Evolutionary conservation across 177 flowering plant genomes (phyloP).

Genomic region (Vitis hybrid): DNA sequence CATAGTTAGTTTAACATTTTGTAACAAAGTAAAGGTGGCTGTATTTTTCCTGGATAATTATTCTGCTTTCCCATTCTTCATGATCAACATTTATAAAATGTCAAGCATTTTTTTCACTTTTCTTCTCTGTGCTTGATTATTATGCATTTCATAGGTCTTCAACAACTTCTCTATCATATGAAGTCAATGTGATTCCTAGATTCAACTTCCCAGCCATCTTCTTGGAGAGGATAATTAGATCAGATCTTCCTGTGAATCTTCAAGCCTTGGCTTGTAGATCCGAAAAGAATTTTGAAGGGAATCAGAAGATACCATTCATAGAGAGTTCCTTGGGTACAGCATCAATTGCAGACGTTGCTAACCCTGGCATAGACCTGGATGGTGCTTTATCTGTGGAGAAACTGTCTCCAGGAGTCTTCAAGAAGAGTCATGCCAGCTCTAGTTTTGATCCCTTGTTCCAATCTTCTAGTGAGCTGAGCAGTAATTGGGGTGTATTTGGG

Average conservation of each 20-base stretch:
- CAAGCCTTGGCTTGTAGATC: constrained; percentile 78
- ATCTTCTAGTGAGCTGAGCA: constrained; percentile 42
- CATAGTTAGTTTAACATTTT: too few species aligned
- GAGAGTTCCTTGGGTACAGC: constrained; percentile 23
- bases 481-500: constrained; percentile 80
- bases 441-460: constrained; percentile 35
- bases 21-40: too few species aligned
- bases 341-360: constrained; percentile 21
- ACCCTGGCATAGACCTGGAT: constrained; percentile 21
- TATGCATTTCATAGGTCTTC: constrained; percentile 44
- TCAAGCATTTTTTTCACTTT: not conserved
- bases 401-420: constrained; percentile 26
- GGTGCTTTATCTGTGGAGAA: constrained; percentile 27
- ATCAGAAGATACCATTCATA: constrained; percentile 19
- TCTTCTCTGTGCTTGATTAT: constrained; percentile 1
- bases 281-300: constrained; percentile 49
- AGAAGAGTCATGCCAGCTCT: constrained; percentile 34
- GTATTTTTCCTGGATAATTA: too few species aligned
- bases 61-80: not conserved
- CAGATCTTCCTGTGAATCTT: constrained; percentile 94
- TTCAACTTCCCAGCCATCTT: constrained; percentile 94
- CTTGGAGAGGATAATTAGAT: constrained; percentile 83
- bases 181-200: constrained; percentile 88
- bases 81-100: not conserved
- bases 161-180: constrained; percentile 63